Evolutionary conservation across 2,329 filamentous ascomycete genomes (phyloP).

Genomic region (Cladophialophora yegresii): DNA sequence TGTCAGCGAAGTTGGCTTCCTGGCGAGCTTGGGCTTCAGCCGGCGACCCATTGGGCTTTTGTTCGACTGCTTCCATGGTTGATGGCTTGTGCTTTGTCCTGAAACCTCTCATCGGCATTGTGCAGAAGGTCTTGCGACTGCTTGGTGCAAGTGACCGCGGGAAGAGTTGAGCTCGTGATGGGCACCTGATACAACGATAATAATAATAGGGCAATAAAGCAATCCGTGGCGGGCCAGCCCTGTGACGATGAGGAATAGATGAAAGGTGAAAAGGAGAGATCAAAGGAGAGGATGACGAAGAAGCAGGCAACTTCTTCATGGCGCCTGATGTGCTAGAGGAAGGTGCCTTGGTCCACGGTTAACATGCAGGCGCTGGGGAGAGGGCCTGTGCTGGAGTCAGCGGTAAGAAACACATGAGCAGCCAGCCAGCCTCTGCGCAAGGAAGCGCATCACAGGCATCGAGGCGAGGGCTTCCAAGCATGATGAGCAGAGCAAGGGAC

Average conservation of each 20-base stretch:
- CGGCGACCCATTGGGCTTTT: constrained; percentile 34
- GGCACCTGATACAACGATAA: constrained; percentile 12
- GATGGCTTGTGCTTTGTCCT: constrained; percentile 20
- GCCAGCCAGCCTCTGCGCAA: not conserved
- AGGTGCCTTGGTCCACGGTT: constrained; percentile 1
- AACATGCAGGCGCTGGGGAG: constrained; percentile 14
- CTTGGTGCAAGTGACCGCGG: constrained; percentile 5
- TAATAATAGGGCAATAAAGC: constrained; percentile 16
- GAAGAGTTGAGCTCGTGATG: constrained; percentile 20
- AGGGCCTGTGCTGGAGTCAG: not conserved
- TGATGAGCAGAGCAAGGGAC: not conserved
- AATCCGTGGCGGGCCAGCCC: constrained; percentile 7
- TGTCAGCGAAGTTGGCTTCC: constrained; percentile 34
- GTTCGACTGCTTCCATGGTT: constrained; percentile 26
- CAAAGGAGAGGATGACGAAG: constrained; percentile 8
- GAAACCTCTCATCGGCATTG: constrained; percentile 16
- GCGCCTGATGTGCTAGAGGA: constrained; percentile 13
- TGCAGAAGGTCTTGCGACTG: constrained; percentile 9
- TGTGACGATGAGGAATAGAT: constrained; percentile 14
- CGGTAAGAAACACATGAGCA: not conserved
- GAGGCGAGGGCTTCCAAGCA: not conserved
- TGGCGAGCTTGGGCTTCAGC: constrained; percentile 37
- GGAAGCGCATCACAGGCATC: not conserved
- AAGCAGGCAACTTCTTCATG: constrained; percentile 17
- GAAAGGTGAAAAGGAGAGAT: not conserved